Evolutionary conservation across 495 filamentous ascomycete genomes (phyloP), one percentile per base, ranked within the genome.

Genomic region (Pyrenula massariospora): DNA sequence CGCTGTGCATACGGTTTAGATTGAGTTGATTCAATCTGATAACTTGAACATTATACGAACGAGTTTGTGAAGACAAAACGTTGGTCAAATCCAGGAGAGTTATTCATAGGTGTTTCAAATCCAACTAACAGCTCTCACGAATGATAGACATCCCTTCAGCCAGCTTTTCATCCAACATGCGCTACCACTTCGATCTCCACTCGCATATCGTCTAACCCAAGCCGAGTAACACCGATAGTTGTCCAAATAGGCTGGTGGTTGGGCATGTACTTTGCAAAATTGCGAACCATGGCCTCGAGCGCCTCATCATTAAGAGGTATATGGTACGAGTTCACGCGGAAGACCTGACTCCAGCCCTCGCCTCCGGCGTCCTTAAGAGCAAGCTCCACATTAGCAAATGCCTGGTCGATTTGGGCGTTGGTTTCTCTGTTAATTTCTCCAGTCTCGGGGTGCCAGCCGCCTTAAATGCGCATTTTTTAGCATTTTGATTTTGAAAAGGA

Each of bases 331-430:
- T 69, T 72, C 10, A 82, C 69, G 1, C 67, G 65, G 63, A 67
- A 82, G 10, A 81, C 81, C 62, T 83, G 78, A 10, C 61, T 61
- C 80, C 81, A 81, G n/a, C 78, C 79, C 51, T 77, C 73, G 0
- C 78, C 77, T 2, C 80, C 80, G 2, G 78, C 78, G 24, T 72
- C 36, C 53, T 70, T 72, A 23, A 81, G 62, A 24, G 63, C 66
- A 0, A 65, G 56, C 2, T 82, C 73, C 20, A 84, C 70, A 56
- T 82, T 84, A 1, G 61, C 66, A 62, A 84, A 83, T 0, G 79
- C 74, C 52, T 74, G 72, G 42, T 79, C 77, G 54, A 82, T 73
- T 58, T 83, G 66, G 0, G 66, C 73, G 25, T 70, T 68, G 60
- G 77, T 64, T 25, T 72, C 69, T n/a, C 42, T 57, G 19, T 65